Base-by-base conservation (phyloP, 1,139 yeast genomes). In the Zygoascus meyerae region DNA sequence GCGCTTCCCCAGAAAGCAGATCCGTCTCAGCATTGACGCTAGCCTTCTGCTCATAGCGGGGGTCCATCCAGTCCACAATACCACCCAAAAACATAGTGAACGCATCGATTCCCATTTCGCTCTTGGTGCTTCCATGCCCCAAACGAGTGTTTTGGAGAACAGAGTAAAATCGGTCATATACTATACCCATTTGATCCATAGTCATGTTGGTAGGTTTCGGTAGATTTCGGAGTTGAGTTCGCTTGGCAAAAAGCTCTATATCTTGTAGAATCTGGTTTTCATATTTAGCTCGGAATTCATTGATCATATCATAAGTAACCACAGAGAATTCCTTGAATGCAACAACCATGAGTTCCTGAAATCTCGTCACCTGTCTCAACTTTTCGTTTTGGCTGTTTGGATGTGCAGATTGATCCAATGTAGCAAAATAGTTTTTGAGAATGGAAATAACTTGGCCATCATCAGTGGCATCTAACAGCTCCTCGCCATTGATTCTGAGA, bases 401-500 rank as follows among this genome's bases (percentile, higher is more conserved):
- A 59, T 84, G 87, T 0, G 90, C 90, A 14, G 87, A 77, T 49
- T 85, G 83, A 58, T 86, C 95, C 32, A 94, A 72, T 0, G 84
- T 77, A 31, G 78, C 74, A 61, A 94, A 92, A 65, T 85, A 94
- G 34, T 81, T 79, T 60, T 92, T 92, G 52, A 94, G 74, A 26
- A 90, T 78, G 5, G 86, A 83, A 40, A 94, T 86, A 55, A 94
- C 89, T 54, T 83, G 79, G 2, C 98, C 97, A 62, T 94, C 98
- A 66, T 94, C 99, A 54, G 81, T 86, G 7, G 90, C 81, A 50
- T 77, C 73, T 42, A 94, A 66, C 17, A 94, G 70, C 52, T 79
- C 84, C 53, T 89, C 97, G 0, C 95, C 96, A 59, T 90, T 90
- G 38, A 90, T 73, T 54, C 90, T 79, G 47, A 94, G 67, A 26